Conservation (phyloP, 2,329 filamentous ascomycete species). For the Colletotrichum tofieldiae region DNA sequence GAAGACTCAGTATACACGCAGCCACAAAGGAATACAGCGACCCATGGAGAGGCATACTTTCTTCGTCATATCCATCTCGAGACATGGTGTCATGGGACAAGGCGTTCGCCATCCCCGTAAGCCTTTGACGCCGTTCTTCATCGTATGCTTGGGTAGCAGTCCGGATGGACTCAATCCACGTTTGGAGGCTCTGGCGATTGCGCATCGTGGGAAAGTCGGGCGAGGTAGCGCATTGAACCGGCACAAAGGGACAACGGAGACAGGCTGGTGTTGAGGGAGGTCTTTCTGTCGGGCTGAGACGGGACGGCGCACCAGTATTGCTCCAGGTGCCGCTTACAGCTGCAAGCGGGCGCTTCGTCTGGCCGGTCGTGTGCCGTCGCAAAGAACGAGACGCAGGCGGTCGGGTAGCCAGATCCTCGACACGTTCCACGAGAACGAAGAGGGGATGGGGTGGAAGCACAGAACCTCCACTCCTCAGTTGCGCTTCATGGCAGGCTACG, state of each 20-base stretch:
- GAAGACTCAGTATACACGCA: conserved; percentile 7
- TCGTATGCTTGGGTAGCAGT: conserved; percentile 14
- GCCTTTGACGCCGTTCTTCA: conserved; percentile 25
- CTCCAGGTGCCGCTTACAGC: neutral
- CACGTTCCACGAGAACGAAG: neutral
- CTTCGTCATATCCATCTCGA: conserved; percentile 37
- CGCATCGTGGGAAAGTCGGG: conserved; percentile 17
- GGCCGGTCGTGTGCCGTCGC: neutral
- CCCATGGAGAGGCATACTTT: conserved; percentile 22
- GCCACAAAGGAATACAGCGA: neutral
- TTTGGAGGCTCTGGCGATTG: conserved; percentile 31
- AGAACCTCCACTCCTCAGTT: neutral
- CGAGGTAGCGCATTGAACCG: neutral
- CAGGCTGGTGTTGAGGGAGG: neutral
- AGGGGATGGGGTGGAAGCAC: neutral
- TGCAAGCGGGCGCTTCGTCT: neutral
- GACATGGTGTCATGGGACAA: conserved; percentile 18
- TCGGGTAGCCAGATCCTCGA: neutral
- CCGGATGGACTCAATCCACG: conserved; percentile 32
- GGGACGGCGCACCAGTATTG: too few species aligned
- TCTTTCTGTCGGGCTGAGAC: neutral
- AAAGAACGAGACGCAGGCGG: neutral
- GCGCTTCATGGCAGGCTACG: neutral
- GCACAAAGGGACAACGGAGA: neutral
- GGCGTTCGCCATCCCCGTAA: conserved; percentile 7